Base-by-base conservation (phyloP, 202 grass and related monocot species). In the Setaria viridis region DNA sequence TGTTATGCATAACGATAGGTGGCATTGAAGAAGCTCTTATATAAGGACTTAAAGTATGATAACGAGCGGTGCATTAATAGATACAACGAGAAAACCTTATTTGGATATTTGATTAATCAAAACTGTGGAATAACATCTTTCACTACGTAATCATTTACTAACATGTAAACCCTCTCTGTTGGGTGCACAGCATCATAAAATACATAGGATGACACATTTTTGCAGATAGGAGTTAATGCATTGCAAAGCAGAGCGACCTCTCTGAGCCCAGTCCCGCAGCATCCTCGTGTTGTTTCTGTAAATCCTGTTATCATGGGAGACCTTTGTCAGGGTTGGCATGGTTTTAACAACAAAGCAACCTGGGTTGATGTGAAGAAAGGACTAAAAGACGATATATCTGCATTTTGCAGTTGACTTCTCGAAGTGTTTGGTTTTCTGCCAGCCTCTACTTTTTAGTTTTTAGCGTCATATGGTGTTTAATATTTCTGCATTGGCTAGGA, bases 141-240 rank as follows among this genome's bases (percentile, higher is more conserved):
- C 67, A 94, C 73, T 84, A 92, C 75, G 78, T 88, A 90, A 82
- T 90, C 85, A n/a, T 90, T 94, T 81, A 83, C 55, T 80, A 92
- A 84, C 87, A 80, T 89, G 76, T 94, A 94, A 49, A 92, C 92
- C 86, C 63, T 89, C 51, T 97, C 88, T 74, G 94, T 88, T 35
- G 94, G 94, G 80, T 97, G 94, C 54, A 92, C 81, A 20, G 92
- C 90, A 89, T 97, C 94, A 32, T 85, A 97, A 89, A 97, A 97
- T 74, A 91, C 62, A 78, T 77, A 93, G 11, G 86, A 85, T 39
- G 92, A 93, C 15, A 68, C 84, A 82, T 97, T 91, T 79, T 62
- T 88, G 88, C 90, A 94, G 41, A 55, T 87, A 66, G 78, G 90
- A 51, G 74, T 92, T 30, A 91, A 85, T 51, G 69, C 25, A 70